These are phyloP conservation scores for Hypoxylon sp. DNA, from an alignment of 2,329 filamentous ascomycete species.

Conservation along the genomic window DNA sequence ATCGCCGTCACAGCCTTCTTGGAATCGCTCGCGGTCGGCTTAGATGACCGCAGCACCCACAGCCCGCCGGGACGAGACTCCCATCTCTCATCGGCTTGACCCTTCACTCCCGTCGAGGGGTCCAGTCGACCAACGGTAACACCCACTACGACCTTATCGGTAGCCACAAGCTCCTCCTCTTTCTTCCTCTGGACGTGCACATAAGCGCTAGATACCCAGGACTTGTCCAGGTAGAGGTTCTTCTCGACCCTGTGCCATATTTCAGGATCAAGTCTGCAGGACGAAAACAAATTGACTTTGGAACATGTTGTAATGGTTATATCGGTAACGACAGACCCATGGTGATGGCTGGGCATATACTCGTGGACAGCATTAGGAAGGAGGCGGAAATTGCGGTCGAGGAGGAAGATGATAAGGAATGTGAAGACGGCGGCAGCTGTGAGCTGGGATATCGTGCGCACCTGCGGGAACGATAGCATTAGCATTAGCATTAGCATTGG, in stretches of 20 bases:
- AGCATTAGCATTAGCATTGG: slow-evolving; percentile 39
- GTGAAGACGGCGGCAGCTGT: slow-evolving; percentile 72
- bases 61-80: slow-evolving; percentile 81
- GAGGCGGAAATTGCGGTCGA: slow-evolving; percentile 90
- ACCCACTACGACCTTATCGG: slow-evolving; percentile 84
- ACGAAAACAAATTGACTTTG: slow-evolving; percentile 77
- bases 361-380: slow-evolving; percentile 87
- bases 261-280: slow-evolving; percentile 77
- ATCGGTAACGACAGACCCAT: slow-evolving; percentile 87
- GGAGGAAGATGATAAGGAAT: slow-evolving; percentile 79
- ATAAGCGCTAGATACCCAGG: slow-evolving; percentile 82
- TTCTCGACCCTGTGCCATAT: slow-evolving; percentile 89
- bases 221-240: slow-evolving; percentile 82
- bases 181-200: slow-evolving; percentile 85
- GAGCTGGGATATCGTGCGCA: slow-evolving; percentile 81
- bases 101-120: slow-evolving; percentile 69
- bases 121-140: slow-evolving; percentile 79
- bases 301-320: slow-evolving; percentile 83
- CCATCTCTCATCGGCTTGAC: slow-evolving; percentile 74
- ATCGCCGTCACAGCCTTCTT: slow-evolving; percentile 80
- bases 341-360: slow-evolving; percentile 86
- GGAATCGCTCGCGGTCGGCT: slow-evolving; percentile 79
- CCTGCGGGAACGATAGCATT: slow-evolving; percentile 52
- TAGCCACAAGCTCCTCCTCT: slow-evolving; percentile 80
- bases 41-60: slow-evolving; percentile 82